Evolutionary conservation across 768 basidiomycete species (phyloP), one percentile per base, ranked within the genome.

Genomic region (Cystobasidium tubakii): DNA sequence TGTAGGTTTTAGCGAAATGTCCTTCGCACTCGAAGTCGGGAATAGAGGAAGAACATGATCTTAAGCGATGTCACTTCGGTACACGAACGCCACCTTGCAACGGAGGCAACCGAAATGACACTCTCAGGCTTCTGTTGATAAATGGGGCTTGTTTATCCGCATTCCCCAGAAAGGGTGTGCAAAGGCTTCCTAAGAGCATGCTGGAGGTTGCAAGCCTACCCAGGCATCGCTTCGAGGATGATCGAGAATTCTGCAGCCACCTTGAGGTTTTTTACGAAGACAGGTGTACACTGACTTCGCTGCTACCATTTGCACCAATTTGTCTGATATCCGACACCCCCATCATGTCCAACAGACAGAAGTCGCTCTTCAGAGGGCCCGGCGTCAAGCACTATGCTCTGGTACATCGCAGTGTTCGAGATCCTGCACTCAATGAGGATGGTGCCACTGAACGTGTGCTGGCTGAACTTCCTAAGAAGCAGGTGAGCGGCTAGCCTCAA

Each of bases 371-470:
- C 83, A 88, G 92, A 74, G 88, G 88, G 77, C 90, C 95, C 9
- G 91, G 90, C 25, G 88, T 89, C 70, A 88, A 88, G 79, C 94
- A 97, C 80, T 98, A 95, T 78, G 94, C 97, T 83, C 90, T 99
- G 44, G 94, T 99, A 25, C 92, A 98, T 80, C 86, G 96, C 74
- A 97, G 94, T 9, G 93, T 93, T 79, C 84, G 95, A 54, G 96
- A 98, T 82, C 96, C 96, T 1, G 86, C 95, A 62, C 92, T 93
- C 76, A 89, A 98, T 79, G 94, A 98, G 78, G 87, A 91, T 1
- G 90, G 92, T 73, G 91, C 92, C 0, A 88, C 88, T 65, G 86
- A 87, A 75, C 88, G 92, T 80, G 93, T 99, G n/a, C 84, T 98
- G 57, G 95, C 91, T 80, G 85, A 87, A 7, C 85, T 98, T 72